Conservation (phyloP, 495 filamentous ascomycete species). For the Podospora anserina region DNA sequence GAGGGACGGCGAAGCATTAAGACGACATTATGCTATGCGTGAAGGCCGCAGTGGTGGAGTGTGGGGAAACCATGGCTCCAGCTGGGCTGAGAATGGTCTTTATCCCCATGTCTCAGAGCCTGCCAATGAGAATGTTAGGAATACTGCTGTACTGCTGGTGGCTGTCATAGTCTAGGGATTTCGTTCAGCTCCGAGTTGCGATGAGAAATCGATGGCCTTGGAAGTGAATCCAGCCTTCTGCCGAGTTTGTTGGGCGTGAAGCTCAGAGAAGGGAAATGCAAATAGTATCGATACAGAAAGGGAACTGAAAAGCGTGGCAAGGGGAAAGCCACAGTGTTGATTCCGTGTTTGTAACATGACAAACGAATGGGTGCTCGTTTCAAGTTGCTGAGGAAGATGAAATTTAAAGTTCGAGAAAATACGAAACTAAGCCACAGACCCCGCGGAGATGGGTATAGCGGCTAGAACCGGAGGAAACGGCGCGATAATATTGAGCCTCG, state of each 20-base stretch:
- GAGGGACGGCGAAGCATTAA: not conserved
- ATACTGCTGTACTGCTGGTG: not conserved
- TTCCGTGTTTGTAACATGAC: not conserved
- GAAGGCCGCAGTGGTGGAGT: not conserved
- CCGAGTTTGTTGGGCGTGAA: not conserved
- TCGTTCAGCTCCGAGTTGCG: not conserved
- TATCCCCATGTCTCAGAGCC: not conserved
- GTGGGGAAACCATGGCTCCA: not conserved
- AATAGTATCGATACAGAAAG: not conserved
- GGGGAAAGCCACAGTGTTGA: not conserved
- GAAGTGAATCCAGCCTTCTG: not conserved
- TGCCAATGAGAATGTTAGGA: not conserved
- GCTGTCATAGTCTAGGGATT: not conserved
- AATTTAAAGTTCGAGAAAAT: not conserved
- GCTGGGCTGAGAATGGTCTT: not conserved
- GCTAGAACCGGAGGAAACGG: not conserved
- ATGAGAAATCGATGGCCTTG: not conserved
- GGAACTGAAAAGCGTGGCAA: not conserved
- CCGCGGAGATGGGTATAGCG: not conserved
- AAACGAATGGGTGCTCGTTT: not conserved
- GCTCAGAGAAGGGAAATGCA: not conserved
- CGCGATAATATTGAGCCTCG: not conserved
- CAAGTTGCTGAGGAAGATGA: not conserved
- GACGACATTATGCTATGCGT: not conserved
- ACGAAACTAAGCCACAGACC: not conserved